phyloP scores from a whole-genome alignment of 1,139 yeast genomes.

The Magnusiomyces paraingens region DNA sequence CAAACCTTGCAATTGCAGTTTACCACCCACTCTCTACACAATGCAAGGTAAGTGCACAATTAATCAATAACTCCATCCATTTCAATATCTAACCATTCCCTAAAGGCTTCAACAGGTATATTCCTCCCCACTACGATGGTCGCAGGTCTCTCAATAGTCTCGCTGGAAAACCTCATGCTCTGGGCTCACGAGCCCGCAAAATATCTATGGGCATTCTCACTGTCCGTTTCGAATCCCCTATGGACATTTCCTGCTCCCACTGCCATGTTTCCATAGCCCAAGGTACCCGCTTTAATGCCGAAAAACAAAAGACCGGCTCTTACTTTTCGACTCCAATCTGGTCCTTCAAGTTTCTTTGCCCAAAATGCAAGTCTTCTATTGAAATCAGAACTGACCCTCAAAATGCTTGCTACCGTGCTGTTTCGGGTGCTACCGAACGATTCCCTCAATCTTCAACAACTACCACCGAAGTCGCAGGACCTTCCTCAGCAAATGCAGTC shows the following conservation, averaged over 20 bases:
- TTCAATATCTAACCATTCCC: constrained; percentile 2
- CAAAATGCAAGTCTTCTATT: constrained; percentile 25
- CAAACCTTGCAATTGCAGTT: neutral
- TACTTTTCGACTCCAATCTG: constrained; percentile 31
- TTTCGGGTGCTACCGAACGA: constrained; percentile 24
- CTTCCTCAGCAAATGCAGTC: no score
- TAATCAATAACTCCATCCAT: neutral
- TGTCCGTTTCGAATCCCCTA: constrained; percentile 33
- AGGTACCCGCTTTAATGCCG: constrained; percentile 33
- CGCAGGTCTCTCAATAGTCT: constrained; percentile 27
- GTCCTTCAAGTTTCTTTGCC: constrained; percentile 30
- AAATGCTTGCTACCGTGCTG: constrained; percentile 27
- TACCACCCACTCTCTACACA: neutral
- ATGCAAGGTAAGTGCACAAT: constrained; percentile 4
- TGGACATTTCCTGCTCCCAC: constrained; percentile 25
- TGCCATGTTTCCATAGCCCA: constrained; percentile 28
- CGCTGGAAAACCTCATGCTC: constrained; percentile 26
- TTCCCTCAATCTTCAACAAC: neutral
- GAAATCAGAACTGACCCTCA: constrained; percentile 33
- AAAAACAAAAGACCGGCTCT: constrained; percentile 28
- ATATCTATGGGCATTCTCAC: constrained; percentile 25
- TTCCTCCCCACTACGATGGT: constrained; percentile 35
- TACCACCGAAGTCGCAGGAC: no score
- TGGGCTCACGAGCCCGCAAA: constrained; percentile 27
- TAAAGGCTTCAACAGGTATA: constrained; percentile 32